Conservation (phyloP, 2,329 filamentous ascomycete species). For the Colletotrichum tofieldiae region DNA sequence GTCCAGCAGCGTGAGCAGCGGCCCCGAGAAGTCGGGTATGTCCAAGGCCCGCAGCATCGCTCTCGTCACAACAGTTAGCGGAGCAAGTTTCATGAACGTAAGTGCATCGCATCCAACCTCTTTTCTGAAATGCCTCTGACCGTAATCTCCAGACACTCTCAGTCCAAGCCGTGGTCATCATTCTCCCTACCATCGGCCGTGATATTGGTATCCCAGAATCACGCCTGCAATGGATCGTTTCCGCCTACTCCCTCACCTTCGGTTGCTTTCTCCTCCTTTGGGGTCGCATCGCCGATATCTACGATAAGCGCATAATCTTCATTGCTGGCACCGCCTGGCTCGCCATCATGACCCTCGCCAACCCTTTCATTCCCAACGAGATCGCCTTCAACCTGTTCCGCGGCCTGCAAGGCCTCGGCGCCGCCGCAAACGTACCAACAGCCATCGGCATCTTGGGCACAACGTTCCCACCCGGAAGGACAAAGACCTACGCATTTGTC, state of each 20-base stretch:
- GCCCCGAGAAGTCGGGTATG: constrained; percentile 51
- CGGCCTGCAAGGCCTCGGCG: constrained; percentile 77
- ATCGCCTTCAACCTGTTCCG: constrained; percentile 78
- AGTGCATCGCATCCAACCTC: constrained; percentile 27
- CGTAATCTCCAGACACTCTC: constrained; percentile 64
- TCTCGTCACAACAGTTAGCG: constrained; percentile 68
- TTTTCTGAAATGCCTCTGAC: neutral
- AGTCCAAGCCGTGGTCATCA: constrained; percentile 73
- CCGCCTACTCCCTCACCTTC: constrained; percentile 76
- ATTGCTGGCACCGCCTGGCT: constrained; percentile 76
- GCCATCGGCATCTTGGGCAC: constrained; percentile 79
- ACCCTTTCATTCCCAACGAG: constrained; percentile 77
- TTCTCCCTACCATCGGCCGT: constrained; percentile 73
- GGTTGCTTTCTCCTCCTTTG: constrained; percentile 79
- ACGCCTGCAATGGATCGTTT: constrained; percentile 77
- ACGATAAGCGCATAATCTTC: constrained; percentile 77
- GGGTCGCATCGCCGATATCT: constrained; percentile 78
- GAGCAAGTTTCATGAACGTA: constrained; percentile 71
- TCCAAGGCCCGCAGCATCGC: constrained; percentile 69
- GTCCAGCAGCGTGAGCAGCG: constrained; percentile 28
- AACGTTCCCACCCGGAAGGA: constrained; percentile 77
- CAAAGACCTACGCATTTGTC: constrained; percentile 80
- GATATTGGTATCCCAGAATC: constrained; percentile 71
- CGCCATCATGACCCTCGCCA: constrained; percentile 69
- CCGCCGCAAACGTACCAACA: constrained; percentile 79